Percentiles rank a stretch among this genome's conserved stretches.
These are phyloP conservation scores for Cetradonia linearis DNA, from an alignment of 495 filamentous ascomycete genomes.

Conservation along the genomic window DNA sequence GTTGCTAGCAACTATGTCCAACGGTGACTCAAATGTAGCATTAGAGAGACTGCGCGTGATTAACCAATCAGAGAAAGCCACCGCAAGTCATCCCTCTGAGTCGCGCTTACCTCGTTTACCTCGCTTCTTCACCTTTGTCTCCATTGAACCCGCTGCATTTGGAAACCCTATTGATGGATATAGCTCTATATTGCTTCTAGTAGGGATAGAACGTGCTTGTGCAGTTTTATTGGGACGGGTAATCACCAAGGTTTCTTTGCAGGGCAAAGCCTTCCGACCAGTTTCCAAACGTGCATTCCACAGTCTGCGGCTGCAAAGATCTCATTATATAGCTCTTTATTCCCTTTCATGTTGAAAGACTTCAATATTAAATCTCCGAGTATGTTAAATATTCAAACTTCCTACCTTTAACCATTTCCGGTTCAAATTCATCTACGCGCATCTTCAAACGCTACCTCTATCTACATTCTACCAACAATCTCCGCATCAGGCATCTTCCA, in stretches of 20 bases:
- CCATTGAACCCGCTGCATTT: background rate
- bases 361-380: too few relatives aligned
- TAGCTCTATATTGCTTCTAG: background rate
- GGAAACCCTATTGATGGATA: background rate
- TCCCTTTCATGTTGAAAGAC: background rate
- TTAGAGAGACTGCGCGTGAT: background rate
- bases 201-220: background rate
- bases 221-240: background rate
- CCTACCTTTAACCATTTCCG: background rate
- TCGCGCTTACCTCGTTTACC: background rate
- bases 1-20: background rate
- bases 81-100: background rate
- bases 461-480: too few relatives aligned
- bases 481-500: too few relatives aligned
- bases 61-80: background rate
- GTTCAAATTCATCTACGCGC: too few relatives aligned
- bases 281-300: conserved; percentile 8
- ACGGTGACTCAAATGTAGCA: background rate
- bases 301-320: conserved; percentile 5
- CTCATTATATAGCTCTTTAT: conserved; percentile 1
- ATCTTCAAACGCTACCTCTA: too few relatives aligned
- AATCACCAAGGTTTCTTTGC: too few relatives aligned
- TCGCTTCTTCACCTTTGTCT: background rate
- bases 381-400: too few relatives aligned
- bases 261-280: too few relatives aligned